Evolutionary conservation across 768 basidiomycete species (phyloP).

Genomic region (Suillus paluster): DNA sequence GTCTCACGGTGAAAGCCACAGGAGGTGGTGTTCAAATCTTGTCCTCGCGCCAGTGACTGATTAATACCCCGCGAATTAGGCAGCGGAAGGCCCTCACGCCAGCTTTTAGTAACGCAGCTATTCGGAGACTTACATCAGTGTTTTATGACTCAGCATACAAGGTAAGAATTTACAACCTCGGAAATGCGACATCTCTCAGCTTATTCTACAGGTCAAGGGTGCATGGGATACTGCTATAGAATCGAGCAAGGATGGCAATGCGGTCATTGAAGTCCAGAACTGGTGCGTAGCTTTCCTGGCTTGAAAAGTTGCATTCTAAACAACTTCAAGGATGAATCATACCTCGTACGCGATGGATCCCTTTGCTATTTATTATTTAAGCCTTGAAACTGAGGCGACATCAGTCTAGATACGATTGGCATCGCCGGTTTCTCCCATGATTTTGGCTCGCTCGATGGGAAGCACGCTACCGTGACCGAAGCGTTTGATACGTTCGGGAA

Average conservation of each 20-base stretch:
- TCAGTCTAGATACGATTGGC: slow-evolving; percentile 48
- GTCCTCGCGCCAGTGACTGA: slow-evolving; percentile 25
- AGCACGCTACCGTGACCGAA: slow-evolving; percentile 27
- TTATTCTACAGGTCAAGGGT: slow-evolving; percentile 29
- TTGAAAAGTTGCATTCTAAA: background rate
- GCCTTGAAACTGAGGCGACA: background rate
- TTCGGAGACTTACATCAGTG: slow-evolving; percentile 39
- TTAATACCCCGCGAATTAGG: slow-evolving; percentile 12
- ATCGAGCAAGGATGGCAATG: slow-evolving; percentile 23
- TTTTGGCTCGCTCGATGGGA: slow-evolving; percentile 46
- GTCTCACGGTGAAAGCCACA: slow-evolving; percentile 47
- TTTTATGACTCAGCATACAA: slow-evolving; percentile 49
- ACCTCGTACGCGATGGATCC: slow-evolving; percentile 39
- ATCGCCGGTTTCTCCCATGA: slow-evolving; percentile 51
- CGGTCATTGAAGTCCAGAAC: slow-evolving; percentile 50
- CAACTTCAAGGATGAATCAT: slow-evolving; percentile 45
- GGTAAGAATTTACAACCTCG: slow-evolving; percentile 25
- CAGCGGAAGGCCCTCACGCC: slow-evolving; percentile 44
- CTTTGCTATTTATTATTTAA: too few species aligned
- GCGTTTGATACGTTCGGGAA: slow-evolving; percentile 29
- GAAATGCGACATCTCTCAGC: background rate
- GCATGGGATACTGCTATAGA: slow-evolving; percentile 37
- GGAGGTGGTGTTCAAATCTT: slow-evolving; percentile 33
- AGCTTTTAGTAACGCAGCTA: slow-evolving; percentile 46
- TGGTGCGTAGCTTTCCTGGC: slow-evolving; percentile 38